Conservation (phyloP, 805 yeast species). For the Teunomyces gatunensis region DNA sequence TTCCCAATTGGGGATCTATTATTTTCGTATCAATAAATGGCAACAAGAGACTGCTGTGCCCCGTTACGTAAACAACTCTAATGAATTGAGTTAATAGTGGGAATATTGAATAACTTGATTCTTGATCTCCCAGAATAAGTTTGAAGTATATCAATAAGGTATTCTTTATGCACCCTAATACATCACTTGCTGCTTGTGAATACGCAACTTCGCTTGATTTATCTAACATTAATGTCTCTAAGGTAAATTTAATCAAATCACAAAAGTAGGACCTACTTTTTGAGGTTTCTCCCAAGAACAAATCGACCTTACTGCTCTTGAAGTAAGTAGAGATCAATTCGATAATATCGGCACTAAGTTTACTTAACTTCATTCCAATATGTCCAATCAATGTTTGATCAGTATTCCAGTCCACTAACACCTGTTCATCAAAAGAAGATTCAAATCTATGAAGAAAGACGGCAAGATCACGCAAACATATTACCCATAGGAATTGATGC, state of each 20-base stretch:
- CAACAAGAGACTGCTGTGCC: conserved; percentile 15
- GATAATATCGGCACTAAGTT: conserved; percentile 8
- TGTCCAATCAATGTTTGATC: conserved; percentile 1
- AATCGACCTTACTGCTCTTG: not conserved
- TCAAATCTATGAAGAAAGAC: not conserved
- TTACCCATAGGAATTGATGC: conserved; percentile 22
- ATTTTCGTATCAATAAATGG: conserved; percentile 11
- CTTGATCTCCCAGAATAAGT: conserved; percentile 10
- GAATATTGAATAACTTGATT: conserved; percentile 9
- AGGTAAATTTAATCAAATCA: conserved; percentile 2
- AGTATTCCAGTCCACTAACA: not conserved
- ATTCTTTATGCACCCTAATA: conserved; percentile 4
- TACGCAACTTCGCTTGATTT: conserved; percentile 1
- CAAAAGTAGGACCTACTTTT: conserved; percentile 2
- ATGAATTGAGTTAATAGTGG: conserved; percentile 16
- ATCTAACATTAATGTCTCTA: conserved; percentile 8
- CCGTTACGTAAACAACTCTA: conserved; percentile 15
- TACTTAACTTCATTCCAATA: conserved; percentile 9
- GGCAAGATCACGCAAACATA: conserved; percentile 8
- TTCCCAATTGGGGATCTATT: conserved; percentile 19
- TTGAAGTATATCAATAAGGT: conserved; percentile 4
- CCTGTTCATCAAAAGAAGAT: not conserved
- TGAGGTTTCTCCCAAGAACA: not conserved
- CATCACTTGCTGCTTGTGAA: not conserved
- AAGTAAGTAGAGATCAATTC: not conserved